Evolutionary conservation across 2,329 filamentous ascomycete genomes (phyloP).

Genomic region (Cercospora canescens): DNA sequence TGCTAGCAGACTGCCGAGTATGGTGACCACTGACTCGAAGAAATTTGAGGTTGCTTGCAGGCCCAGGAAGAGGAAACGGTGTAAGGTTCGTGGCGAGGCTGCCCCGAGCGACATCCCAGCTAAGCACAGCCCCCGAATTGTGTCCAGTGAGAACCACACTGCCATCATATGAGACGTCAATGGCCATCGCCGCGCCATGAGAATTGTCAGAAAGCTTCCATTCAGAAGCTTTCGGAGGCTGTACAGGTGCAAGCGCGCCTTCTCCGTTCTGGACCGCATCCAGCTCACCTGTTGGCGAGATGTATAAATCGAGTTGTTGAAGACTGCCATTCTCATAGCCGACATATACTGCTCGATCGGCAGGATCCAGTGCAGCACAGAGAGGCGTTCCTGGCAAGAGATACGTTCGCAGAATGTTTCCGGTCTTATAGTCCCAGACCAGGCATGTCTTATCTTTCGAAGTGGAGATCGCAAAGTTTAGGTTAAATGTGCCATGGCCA

Average conservation of each 20-base stretch:
- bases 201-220: conserved; percentile 46
- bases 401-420: conserved; percentile 75
- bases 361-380: conserved; percentile 76
- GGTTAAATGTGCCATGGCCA: conserved; percentile 69
- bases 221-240: conserved; percentile 39
- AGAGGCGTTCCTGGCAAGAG: conserved; percentile 73
- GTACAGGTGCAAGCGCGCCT: conserved; percentile 36
- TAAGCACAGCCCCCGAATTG: conserved; percentile 71
- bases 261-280: conserved; percentile 25
- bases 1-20: conserved; percentile 27
- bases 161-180: conserved; percentile 79
- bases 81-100: conserved; percentile 64
- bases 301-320: conserved; percentile 74
- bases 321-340: conserved; percentile 79
- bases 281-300: conserved; percentile 27
- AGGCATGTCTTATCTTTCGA: conserved; percentile 86
- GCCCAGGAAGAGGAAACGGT: conserved; percentile 68
- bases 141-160: conserved; percentile 80
- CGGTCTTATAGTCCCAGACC: conserved; percentile 87
- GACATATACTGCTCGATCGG: conserved; percentile 77
- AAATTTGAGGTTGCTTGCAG: conserved; percentile 80
- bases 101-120: conserved; percentile 76
- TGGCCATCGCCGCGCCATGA: conserved; percentile 64
- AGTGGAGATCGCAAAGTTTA: conserved; percentile 80
- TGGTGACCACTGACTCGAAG: conserved; percentile 59